Conservation (phyloP, 768 basidiomycete genomes). For the Lactifluus pinguis region DNA sequence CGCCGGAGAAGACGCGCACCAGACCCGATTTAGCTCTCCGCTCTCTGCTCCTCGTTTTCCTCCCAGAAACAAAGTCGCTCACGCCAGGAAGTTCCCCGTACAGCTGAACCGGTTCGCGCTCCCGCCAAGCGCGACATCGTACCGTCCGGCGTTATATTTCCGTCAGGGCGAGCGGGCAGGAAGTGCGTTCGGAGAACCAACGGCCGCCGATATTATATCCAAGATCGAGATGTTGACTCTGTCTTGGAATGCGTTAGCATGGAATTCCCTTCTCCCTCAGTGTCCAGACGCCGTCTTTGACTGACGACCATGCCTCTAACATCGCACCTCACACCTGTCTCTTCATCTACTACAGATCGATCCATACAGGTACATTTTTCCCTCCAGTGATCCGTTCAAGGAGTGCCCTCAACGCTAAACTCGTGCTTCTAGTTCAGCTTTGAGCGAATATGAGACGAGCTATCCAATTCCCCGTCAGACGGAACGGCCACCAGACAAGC, state of each 20-base stretch:
- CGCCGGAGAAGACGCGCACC: conserved; percentile 27
- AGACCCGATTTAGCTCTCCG: too few relatives aligned
- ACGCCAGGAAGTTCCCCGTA: conserved; percentile 36
- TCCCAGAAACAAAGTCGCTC: conserved; percentile 34
- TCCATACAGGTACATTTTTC: conserved; percentile 45
- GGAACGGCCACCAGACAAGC: conserved; percentile 57
- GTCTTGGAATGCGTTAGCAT: conserved; percentile 48
- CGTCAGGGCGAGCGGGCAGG: conserved; percentile 17
- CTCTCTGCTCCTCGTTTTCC: conserved; percentile 35
- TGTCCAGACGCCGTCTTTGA: conserved; percentile 47
- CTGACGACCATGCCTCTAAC: conserved; percentile 40
- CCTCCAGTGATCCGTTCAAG: background rate
- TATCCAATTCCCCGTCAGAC: conserved; percentile 47
- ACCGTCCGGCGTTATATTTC: conserved; percentile 31
- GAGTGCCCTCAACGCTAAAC: background rate
- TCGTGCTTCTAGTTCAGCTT: conserved; percentile 25
- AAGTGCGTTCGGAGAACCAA: conserved; percentile 6
- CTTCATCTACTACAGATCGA: conserved; percentile 58
- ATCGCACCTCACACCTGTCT: conserved; percentile 48
- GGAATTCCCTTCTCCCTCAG: conserved; percentile 49
- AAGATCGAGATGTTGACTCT: conserved; percentile 56
- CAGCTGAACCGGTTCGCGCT: conserved; percentile 43
- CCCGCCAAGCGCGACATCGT: conserved; percentile 29
- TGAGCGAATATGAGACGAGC: conserved; percentile 33
- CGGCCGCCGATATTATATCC: conserved; percentile 33